A percentile compares a stretch with the other conserved stretches of the same genome.
These are phyloP conservation scores for Epichloe hybrida DNA, from an alignment of 2,329 filamentous ascomycete species.

Conservation along the genomic window DNA sequence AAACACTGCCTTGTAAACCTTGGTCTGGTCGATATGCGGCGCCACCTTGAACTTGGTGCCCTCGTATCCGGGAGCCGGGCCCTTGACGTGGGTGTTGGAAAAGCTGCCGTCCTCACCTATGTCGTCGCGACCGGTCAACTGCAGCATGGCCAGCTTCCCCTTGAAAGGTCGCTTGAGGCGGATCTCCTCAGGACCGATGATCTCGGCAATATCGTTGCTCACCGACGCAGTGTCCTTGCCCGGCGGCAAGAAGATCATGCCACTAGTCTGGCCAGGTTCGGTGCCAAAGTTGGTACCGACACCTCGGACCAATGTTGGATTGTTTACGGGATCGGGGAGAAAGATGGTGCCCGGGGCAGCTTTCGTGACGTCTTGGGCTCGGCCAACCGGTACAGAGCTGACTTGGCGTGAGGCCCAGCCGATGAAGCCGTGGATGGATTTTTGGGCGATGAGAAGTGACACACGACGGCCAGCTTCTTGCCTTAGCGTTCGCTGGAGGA, in stretches of 20 bases:
- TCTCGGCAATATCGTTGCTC: constrained; percentile 72
- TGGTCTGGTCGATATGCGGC: constrained; percentile 85
- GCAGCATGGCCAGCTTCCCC: constrained; percentile 57
- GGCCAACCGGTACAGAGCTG: constrained; percentile 82
- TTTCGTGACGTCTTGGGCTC: constrained; percentile 80
- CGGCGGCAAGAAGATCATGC: constrained; percentile 75
- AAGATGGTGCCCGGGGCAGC: constrained; percentile 69
- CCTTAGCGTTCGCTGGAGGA: constrained; percentile 81
- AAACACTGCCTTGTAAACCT: constrained; percentile 90
- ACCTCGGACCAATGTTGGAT: constrained; percentile 69
- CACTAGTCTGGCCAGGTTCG: constrained; percentile 57
- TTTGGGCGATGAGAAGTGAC: constrained; percentile 86
- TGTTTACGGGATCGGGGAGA: constrained; percentile 72
- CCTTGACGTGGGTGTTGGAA: constrained; percentile 38
- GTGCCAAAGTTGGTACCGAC: constrained; percentile 72
- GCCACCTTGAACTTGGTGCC: constrained; percentile 79
- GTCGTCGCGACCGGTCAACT: constrained; percentile 70
- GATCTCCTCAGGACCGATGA: constrained; percentile 67
- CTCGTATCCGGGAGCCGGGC: constrained; percentile 47
- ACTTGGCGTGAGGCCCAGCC: constrained; percentile 74
- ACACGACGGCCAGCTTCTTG: constrained; percentile 79
- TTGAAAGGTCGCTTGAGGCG: constrained; percentile 80
- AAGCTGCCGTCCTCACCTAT: constrained; percentile 54
- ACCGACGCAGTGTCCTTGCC: constrained; percentile 64
- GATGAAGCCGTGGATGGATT: constrained; percentile 89